These are phyloP conservation scores for Bertia moriformis DNA, from an alignment of 2,329 filamentous ascomycete genomes.

Conservation along the genomic window DNA sequence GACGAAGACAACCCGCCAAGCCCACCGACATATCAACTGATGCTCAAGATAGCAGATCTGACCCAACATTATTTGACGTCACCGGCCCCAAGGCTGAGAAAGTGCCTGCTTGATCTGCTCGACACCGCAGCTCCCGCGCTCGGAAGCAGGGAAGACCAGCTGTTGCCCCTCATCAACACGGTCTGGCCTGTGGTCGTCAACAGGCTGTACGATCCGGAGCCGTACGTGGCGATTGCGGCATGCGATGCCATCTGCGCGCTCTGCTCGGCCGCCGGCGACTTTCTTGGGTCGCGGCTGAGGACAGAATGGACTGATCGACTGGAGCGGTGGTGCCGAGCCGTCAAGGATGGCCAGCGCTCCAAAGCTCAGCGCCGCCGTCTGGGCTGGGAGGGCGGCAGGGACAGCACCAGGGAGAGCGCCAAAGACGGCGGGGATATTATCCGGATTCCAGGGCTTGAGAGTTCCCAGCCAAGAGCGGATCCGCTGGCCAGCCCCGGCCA, in stretches of 20 bases:
- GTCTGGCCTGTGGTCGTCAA: conserved; percentile 72
- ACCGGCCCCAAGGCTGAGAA: conserved; percentile 63
- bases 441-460: neutral
- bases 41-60: conserved; percentile 67
- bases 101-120: conserved; percentile 65
- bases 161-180: conserved; percentile 77
- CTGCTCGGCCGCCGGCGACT: conserved; percentile 63
- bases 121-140: conserved; percentile 59
- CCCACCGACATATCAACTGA: conserved; percentile 65
- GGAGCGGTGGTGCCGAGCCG: conserved; percentile 30
- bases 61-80: conserved; percentile 87
- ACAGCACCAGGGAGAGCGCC: conserved; percentile 4
- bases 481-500: no score
- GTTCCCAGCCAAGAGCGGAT: neutral
- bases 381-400: conserved; percentile 5
- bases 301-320: conserved; percentile 53
- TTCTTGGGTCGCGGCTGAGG: conserved; percentile 63
- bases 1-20: conserved; percentile 46
- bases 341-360: conserved; percentile 13
- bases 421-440: conserved; percentile 2
- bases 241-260: conserved; percentile 55
- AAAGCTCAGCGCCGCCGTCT: conserved; percentile 2
- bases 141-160: conserved; percentile 63
- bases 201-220: conserved; percentile 52
- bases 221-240: conserved; percentile 56